Conservation (phyloP, 352 stramenopile species). For the Pythium rhizo-oryzae region DNA sequence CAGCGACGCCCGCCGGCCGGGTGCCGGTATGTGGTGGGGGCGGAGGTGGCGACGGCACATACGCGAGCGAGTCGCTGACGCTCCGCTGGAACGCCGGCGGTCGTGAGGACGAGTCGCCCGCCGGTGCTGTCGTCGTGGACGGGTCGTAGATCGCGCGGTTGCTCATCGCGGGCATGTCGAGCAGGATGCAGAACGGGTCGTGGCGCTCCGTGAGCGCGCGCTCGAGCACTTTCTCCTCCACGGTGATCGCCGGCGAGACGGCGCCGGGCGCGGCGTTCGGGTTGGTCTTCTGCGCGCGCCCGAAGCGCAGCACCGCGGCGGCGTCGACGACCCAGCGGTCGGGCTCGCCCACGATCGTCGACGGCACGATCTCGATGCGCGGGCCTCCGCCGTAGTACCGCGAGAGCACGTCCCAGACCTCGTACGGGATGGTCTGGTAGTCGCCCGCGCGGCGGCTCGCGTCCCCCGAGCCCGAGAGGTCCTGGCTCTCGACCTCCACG, state of each 20-base stretch:
- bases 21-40: background rate
- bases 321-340: conserved; percentile 32
- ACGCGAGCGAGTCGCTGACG: conserved; percentile 23
- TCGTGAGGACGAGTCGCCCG: background rate
- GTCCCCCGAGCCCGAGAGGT: background rate
- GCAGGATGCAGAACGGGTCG: conserved; percentile 29
- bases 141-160: conserved; percentile 14
- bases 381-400: conserved; percentile 70
- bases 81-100: conserved; percentile 19
- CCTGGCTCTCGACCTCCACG: conserved; percentile 26
- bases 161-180: conserved; percentile 6
- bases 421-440: conserved; percentile 63
- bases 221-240: conserved; percentile 41
- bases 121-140: background rate
- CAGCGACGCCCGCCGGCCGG: background rate
- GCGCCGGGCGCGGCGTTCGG: conserved; percentile 25
- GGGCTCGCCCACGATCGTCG: conserved; percentile 26
- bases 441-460: conserved; percentile 34
- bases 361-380: conserved; percentile 51
- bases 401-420: conserved; percentile 76
- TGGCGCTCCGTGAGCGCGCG: conserved; percentile 56
- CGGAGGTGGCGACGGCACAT: background rate
- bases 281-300: conserved; percentile 28
- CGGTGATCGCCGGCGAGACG: conserved; percentile 23
- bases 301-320: conserved; percentile 17